Conservation (phyloP, 352 stramenopile genomes). For the Stephanocyclus meneghinianus region DNA sequence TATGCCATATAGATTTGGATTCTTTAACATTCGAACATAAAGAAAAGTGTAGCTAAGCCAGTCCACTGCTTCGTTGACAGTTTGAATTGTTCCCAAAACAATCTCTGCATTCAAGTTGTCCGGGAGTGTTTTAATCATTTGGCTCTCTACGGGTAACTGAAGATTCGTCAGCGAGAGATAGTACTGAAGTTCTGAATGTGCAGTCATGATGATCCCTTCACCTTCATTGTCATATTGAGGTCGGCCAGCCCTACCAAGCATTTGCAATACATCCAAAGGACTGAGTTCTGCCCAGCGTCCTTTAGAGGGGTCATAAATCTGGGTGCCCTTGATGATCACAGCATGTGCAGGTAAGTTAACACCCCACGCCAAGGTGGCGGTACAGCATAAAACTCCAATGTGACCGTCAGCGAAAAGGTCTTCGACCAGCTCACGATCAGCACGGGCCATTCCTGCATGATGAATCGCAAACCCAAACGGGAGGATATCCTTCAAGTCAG, state of each 20-base stretch:
- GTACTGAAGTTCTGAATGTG: constrained; percentile 98
- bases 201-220: constrained; percentile 99
- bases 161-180: constrained; percentile 99
- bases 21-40: constrained; percentile 98
- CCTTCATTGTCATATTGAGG: constrained; percentile 96
- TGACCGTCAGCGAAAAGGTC: constrained; percentile 97
- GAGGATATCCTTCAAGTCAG: constrained; percentile 98
- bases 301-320: constrained; percentile 99
- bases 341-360: constrained; percentile 99
- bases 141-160: constrained; percentile 98
- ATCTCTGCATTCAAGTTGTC: constrained; percentile 99
- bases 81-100: constrained; percentile 95
- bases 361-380: constrained; percentile 98
- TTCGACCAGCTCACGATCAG: constrained; percentile 97
- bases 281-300: constrained; percentile 97
- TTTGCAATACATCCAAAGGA: constrained; percentile 98
- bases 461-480: constrained; percentile 98
- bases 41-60: constrained; percentile 99
- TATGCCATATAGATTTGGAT: constrained; percentile 95
- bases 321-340: constrained; percentile 99
- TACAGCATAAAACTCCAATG: constrained; percentile 95
- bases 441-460: constrained; percentile 96
- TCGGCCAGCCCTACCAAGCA: constrained; percentile 97
- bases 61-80: constrained; percentile 90
- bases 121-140: constrained; percentile 93